Conservation (phyloP, 495 filamentous ascomycete genomes). For the Hyaloscypha hepaticicola region DNA sequence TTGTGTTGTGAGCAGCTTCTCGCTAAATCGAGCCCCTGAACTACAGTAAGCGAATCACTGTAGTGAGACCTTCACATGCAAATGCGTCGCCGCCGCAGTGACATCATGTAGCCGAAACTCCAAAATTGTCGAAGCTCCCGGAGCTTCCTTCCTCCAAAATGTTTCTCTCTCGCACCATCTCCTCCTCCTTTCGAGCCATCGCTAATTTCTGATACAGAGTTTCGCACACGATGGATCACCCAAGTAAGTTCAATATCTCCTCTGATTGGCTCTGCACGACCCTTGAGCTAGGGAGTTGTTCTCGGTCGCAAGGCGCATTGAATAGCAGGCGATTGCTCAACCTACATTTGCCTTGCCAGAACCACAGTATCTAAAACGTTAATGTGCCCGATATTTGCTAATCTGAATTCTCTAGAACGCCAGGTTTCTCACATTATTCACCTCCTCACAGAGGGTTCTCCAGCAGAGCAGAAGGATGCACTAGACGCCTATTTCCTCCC, state of each 20-base stretch:
- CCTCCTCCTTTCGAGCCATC: neutral
- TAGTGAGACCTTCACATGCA: neutral
- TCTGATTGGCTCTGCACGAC: neutral
- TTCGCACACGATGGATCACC: slow-evolving; percentile 32
- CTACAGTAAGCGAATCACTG: too few relatives aligned
- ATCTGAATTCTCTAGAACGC: slow-evolving; percentile 28
- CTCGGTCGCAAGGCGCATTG: neutral
- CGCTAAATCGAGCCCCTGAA: neutral
- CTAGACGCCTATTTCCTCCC: slow-evolving; percentile 70
- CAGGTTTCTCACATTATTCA: slow-evolving; percentile 62
- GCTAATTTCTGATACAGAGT: neutral
- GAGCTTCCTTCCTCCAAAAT: neutral
- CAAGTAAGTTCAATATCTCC: slow-evolving; percentile 24
- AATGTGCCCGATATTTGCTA: neutral
- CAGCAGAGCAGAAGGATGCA: slow-evolving; percentile 57
- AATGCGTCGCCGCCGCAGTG: neutral
- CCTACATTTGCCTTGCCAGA: too few relatives aligned
- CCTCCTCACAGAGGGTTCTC: slow-evolving; percentile 62
- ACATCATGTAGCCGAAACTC: neutral
- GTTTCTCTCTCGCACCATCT: neutral
- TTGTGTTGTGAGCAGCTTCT: too few relatives aligned
- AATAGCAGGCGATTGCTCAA: too few relatives aligned
- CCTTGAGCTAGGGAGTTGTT: neutral
- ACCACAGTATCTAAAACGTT: too few relatives aligned
- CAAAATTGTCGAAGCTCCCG: neutral